A percentile compares a stretch with the other conserved stretches of the same genome.
Evolutionary conservation across 768 basidiomycete genomes (phyloP).

Genomic region (Auriscalpium vulgare): DNA sequence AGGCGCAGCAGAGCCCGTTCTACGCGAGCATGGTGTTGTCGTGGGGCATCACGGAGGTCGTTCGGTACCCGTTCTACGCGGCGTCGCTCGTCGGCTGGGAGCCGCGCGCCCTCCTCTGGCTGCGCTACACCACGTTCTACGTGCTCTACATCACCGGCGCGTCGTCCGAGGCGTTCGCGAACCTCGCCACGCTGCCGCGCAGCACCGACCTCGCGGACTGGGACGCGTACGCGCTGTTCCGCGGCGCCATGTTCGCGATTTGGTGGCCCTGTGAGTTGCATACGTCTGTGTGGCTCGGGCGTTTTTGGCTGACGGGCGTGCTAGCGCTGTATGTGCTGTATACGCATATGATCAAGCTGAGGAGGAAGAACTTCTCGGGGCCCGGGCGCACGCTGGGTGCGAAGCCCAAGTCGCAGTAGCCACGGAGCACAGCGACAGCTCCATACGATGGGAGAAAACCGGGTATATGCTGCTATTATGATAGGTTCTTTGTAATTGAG

Average conservation of each 20-base stretch:
- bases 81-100: constrained; percentile 50
- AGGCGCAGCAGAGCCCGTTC: constrained; percentile 67
- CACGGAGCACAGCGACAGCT: neutral
- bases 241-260: constrained; percentile 50
- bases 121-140: constrained; percentile 92
- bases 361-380: constrained; percentile 43
- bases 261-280: constrained; percentile 82
- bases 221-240: constrained; percentile 28
- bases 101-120: constrained; percentile 42
- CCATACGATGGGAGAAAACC: neutral
- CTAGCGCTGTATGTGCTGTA: constrained; percentile 48
- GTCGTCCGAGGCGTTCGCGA: constrained; percentile 80
- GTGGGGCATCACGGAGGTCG: constrained; percentile 87
- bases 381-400: constrained; percentile 24
- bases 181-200: constrained; percentile 64
- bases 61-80: constrained; percentile 88
- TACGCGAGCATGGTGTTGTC: constrained; percentile 90
- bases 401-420: constrained; percentile 26
- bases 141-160: constrained; percentile 92
- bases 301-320: neutral
- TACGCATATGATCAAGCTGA: constrained; percentile 51
- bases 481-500: neutral
- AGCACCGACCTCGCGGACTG: constrained; percentile 36
- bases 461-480: neutral
- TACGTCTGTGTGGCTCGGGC: constrained; percentile 8